A percentile compares a stretch with the other conserved stretches of the same genome.
These are phyloP conservation scores for Botrytis fragariae DNA, from an alignment of 2,329 filamentous ascomycete genomes.

Conservation along the genomic window DNA sequence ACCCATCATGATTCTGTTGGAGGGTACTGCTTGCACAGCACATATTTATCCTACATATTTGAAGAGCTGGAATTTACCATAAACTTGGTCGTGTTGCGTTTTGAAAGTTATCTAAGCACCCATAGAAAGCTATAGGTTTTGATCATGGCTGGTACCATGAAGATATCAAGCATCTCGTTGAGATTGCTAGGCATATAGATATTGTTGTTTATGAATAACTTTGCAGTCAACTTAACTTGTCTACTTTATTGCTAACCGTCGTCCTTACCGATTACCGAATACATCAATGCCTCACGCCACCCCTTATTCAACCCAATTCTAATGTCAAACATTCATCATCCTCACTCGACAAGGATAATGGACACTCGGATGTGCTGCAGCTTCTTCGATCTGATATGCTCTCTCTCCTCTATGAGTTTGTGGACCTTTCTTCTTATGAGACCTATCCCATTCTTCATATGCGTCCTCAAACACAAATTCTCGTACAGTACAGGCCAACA, in stretches of 20 bases:
- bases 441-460: conserved; percentile 5
- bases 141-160: neutral
- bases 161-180: neutral
- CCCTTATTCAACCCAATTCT: neutral
- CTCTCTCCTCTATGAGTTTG: neutral
- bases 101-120: neutral
- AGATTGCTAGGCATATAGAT: neutral
- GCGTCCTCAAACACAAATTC: conserved; percentile 8
- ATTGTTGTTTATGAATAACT: neutral
- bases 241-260: neutral
- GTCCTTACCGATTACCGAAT: neutral
- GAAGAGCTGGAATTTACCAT: neutral
- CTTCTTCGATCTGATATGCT: neutral
- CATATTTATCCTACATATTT: too few relatives aligned
- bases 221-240: neutral
- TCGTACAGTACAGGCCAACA: conserved; percentile 42
- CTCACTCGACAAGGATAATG: conserved; percentile 1
- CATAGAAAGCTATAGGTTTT: neutral
- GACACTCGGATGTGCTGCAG: neutral
- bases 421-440: neutral
- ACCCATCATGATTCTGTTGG: neutral
- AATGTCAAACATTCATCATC: neutral
- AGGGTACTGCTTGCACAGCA: neutral
- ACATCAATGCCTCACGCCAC: neutral
- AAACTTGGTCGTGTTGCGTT: neutral